Conservation (phyloP, 1,284 basidiomycete genomes). For the Mycosarcoma maydis region DNA sequence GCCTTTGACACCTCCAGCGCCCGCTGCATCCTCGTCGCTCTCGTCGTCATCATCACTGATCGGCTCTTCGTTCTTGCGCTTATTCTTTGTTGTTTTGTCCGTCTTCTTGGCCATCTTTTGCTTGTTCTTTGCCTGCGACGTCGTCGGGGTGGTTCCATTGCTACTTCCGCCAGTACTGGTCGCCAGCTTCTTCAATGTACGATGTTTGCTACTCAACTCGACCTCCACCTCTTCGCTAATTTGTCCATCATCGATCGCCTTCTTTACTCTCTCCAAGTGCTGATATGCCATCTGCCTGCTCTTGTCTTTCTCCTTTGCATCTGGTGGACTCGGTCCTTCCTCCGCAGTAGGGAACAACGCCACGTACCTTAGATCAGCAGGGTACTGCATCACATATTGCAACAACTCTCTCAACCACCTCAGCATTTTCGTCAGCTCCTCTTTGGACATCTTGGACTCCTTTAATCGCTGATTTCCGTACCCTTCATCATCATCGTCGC, state of each 20-base stretch:
- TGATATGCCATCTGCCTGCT: conserved; percentile 30
- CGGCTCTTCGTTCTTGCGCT: conserved; percentile 25
- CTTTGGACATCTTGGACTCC: conserved; percentile 31
- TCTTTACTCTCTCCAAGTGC: conserved; percentile 36
- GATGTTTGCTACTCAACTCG: conserved; percentile 39
- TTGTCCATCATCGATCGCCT: conserved; percentile 31
- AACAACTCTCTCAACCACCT: conserved; percentile 23
- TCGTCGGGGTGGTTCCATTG: background rate
- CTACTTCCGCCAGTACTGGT: conserved; percentile 1
- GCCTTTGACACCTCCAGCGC: conserved; percentile 23
- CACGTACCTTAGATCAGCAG: conserved; percentile 41
- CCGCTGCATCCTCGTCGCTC: conserved; percentile 1
- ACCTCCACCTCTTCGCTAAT: conserved; percentile 49
- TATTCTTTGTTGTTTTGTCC: conserved; percentile 21
- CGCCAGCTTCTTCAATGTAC: conserved; percentile 11
- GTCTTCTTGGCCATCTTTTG: conserved; percentile 23
- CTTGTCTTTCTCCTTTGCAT: conserved; percentile 29
- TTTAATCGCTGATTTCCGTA: conserved; percentile 10
- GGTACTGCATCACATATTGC: conserved; percentile 45
- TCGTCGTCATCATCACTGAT: conserved; percentile 13
- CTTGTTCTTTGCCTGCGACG: conserved; percentile 7
- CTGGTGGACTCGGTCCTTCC: conserved; percentile 14
- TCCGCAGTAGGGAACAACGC: conserved; percentile 41
- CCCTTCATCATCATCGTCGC: conserved; percentile 13
- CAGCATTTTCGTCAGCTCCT: conserved; percentile 15